Evolutionary conservation across 257 asterid genomes (phyloP).

Genomic region (Jacaranda copaia): DNA sequence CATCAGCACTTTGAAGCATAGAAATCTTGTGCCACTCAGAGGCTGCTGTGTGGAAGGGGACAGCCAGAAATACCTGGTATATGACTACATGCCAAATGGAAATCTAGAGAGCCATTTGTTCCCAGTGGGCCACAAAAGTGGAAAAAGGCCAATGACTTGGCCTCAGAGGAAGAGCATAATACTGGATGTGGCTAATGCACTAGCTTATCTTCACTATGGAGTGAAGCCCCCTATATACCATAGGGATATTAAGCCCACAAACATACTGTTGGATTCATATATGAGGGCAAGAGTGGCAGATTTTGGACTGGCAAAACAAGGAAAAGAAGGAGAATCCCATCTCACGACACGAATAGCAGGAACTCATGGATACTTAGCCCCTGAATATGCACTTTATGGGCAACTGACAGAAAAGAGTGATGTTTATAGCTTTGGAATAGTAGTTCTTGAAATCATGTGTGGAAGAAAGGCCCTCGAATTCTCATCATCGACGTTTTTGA

Average conservation of each 20-base stretch:
- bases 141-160: slow-evolving; percentile 51
- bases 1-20: slow-evolving; percentile 60
- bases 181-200: slow-evolving; percentile 67
- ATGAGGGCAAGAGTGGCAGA: slow-evolving; percentile 73
- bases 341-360: slow-evolving; percentile 59
- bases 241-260: slow-evolving; percentile 70
- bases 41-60: slow-evolving; percentile 55
- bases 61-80: slow-evolving; percentile 53
- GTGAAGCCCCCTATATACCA: slow-evolving; percentile 70
- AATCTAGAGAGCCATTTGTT: slow-evolving; percentile 52
- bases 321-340: slow-evolving; percentile 46
- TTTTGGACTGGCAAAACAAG: slow-evolving; percentile 62
- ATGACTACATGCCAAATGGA: slow-evolving; percentile 71
- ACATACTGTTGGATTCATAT: slow-evolving; percentile 57
- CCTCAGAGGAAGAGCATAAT: slow-evolving; percentile 61
- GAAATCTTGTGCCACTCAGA: slow-evolving; percentile 57
- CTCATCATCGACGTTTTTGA: slow-evolving; percentile 42
- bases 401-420: slow-evolving; percentile 70
- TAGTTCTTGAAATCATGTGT: slow-evolving; percentile 62
- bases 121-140: slow-evolving; percentile 1
- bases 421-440: slow-evolving; percentile 69
- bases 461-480: slow-evolving; percentile 61
- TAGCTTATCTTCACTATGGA: slow-evolving; percentile 68
- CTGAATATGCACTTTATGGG: slow-evolving; percentile 71
- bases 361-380: slow-evolving; percentile 71